Evolutionary conservation across 352 stramenopile species (phyloP), one percentile per base, ranked within the genome.

Genomic region (Phytophthora constricta): DNA sequence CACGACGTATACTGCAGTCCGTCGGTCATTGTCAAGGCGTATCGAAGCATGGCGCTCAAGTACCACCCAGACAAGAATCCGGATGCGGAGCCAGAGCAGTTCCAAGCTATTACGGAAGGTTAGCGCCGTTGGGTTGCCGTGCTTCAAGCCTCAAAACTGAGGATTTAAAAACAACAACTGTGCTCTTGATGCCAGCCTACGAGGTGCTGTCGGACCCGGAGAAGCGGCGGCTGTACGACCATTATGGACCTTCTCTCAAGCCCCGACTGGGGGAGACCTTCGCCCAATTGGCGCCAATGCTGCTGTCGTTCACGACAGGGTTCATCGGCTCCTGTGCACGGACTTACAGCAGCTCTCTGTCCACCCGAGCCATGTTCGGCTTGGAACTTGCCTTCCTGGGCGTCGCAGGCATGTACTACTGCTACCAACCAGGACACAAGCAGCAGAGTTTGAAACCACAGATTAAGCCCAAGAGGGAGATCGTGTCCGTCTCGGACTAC

Each of bases 1-100:
- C n/a, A n/a, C n/a, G n/a, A n/a, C n/a, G n/a, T n/a, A n/a, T n/a
- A n/a, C n/a, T 13, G 25, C 33, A 98, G 86, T 65, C 72, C 94
- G 27, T 79, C 96, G 5, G 93, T 97, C 47, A 98, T 99, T 54
- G 98, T 98, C 68, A 90, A 93, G 49, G 93, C 96, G 4, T 99
- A 99, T 73, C 96, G 97, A 50, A 85, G 86, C 47, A 80, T 98
- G 56, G 92, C 89, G 60, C 82, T 98, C 28, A 91, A 97, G 76
- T 91, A 97, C n/a, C 96, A 99, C 59, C 97, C 97, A 2, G 97
- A 99, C 77, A 98, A 98, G 79, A 99, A 98, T 74, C 92, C 87
- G 13, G 87, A 86, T 41, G 90, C 87, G 2, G 78, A 91, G 42
- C 86, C 89, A 0, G 86, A 97, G 66, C 82, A 97, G 53, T 99